phyloP scores from a whole-genome alignment of 1,139 yeast genomes.

The Yamadazyma sp. region DNA sequence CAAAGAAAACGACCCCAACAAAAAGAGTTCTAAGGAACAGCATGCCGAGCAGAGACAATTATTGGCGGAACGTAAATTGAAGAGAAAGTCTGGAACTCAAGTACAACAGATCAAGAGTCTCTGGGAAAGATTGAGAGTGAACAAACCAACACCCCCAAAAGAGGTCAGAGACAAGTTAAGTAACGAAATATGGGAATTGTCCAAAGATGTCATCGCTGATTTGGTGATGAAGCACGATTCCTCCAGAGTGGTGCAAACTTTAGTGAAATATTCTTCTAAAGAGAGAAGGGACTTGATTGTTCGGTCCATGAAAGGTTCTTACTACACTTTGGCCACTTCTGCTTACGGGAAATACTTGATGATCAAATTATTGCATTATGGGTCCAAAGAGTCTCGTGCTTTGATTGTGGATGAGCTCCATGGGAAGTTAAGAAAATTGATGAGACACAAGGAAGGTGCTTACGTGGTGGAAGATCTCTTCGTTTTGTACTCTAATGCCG shows the following conservation, averaged over 20 bases:
- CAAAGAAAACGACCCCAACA: conserved; percentile 35
- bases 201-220: conserved; percentile 76
- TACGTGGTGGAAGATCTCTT: conserved; percentile 93
- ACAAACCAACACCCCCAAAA: conserved; percentile 78
- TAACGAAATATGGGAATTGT: conserved; percentile 80
- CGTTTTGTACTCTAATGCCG: conserved; percentile 79
- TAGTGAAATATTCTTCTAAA: conserved; percentile 81
- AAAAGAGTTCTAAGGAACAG: conserved; percentile 62
- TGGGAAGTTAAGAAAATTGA: conserved; percentile 84
- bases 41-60: conserved; percentile 83
- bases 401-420: conserved; percentile 80
- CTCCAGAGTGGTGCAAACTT: conserved; percentile 91
- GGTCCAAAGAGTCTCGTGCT: conserved; percentile 76
- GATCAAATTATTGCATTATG: conserved; percentile 89
- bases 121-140: conserved; percentile 92
- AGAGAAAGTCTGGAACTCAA: conserved; percentile 81
- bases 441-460: conserved; percentile 99
- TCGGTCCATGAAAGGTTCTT: conserved; percentile 69
- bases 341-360: conserved; percentile 91
- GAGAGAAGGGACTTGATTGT: conserved; percentile 77
- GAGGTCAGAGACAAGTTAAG: conserved; percentile 76
- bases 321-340: conserved; percentile 81
- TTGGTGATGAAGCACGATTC: conserved; percentile 95
- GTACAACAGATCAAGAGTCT: conserved; percentile 82
- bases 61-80: conserved; percentile 78